phyloP scores from a whole-genome alignment of 2,329 filamentous ascomycete species.

The Aureobasidium lini region DNA sequence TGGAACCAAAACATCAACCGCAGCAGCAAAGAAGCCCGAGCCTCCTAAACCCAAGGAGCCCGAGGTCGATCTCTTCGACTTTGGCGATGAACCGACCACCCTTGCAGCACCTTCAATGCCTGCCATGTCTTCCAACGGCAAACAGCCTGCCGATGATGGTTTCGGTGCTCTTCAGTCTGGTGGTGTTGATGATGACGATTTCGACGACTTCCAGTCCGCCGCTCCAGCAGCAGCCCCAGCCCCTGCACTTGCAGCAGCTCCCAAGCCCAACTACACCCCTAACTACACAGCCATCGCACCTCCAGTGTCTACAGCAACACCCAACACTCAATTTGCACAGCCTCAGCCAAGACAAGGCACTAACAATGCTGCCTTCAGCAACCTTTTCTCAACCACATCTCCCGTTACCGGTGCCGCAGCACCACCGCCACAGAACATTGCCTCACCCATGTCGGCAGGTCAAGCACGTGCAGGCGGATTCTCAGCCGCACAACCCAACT shows the following conservation, averaged over 20 bases:
- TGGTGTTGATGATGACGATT: slow-evolving; percentile 67
- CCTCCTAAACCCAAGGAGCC: slow-evolving; percentile 75
- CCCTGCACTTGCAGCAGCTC: slow-evolving; percentile 27
- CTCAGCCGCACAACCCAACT: slow-evolving; percentile 79
- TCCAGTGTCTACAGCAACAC: slow-evolving; percentile 42
- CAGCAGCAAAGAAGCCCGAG: slow-evolving; percentile 55
- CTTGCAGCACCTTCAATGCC: slow-evolving; percentile 35
- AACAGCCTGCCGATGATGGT: slow-evolving; percentile 55
- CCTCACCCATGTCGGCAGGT: slow-evolving; percentile 30
- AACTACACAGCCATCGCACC: slow-evolving; percentile 36
- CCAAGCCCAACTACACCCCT: slow-evolving; percentile 30
- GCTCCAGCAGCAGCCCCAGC: slow-evolving; percentile 44
- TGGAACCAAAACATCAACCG: slow-evolving; percentile 28
- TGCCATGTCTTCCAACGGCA: slow-evolving; percentile 37
- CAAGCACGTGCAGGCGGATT: slow-evolving; percentile 54
- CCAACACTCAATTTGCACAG: slow-evolving; percentile 65
- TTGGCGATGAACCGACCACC: slow-evolving; percentile 64
- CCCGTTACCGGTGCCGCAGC: slow-evolving; percentile 54
- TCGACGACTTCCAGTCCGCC: slow-evolving; percentile 95
- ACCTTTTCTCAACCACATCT: slow-evolving; percentile 76
- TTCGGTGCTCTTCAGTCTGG: slow-evolving; percentile 96
- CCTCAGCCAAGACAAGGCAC: slow-evolving; percentile 80
- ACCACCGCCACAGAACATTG: slow-evolving; percentile 23
- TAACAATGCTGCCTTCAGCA: slow-evolving; percentile 71
- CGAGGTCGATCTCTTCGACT: slow-evolving; percentile 88